A percentile compares a stretch with the other conserved stretches of the same genome.
Evolutionary conservation across 441 rosid genomes (phyloP).

Genomic region (Populus hybrid): DNA sequence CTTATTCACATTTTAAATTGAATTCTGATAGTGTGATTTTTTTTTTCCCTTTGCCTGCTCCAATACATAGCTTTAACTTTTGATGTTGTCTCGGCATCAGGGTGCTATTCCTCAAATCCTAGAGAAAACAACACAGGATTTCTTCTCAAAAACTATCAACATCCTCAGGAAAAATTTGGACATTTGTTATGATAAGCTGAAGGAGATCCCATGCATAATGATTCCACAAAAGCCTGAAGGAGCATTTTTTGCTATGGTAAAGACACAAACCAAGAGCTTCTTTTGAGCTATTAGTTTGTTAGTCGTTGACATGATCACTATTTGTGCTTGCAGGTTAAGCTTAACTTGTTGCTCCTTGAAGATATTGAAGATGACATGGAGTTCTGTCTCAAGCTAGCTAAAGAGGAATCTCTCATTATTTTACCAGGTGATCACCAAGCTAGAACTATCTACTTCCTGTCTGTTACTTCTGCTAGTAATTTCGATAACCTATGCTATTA

Average conservation of each 20-base stretch:
- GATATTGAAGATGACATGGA: conserved; percentile 55
- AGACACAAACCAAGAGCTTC: not conserved
- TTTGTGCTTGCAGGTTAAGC: conserved; percentile 30
- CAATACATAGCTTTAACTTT: not conserved
- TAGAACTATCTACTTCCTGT: not conserved
- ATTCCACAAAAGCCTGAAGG: not conserved
- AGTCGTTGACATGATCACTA: not conserved
- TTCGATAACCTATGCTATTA: not conserved
- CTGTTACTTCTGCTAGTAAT: not conserved
- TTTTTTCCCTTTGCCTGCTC: not conserved
- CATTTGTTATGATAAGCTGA: not conserved
- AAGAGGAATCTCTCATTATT: conserved; percentile 48
- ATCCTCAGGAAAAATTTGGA: not conserved
- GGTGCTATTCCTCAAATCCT: not conserved
- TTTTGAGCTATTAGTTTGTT: not conserved
- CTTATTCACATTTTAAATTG: not conserved
- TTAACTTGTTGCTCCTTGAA: conserved; percentile 37
- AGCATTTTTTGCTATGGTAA: not conserved
- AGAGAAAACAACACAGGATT: not conserved
- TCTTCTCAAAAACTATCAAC: not conserved
- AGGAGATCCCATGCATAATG: not conserved
- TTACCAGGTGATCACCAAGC: conserved; percentile 40
- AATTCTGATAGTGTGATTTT: not conserved
- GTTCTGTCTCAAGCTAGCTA: conserved; percentile 57
- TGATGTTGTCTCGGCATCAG: not conserved